phyloP scores from a whole-genome alignment of 2,329 filamentous ascomycete genomes.

The Xylaria sp. region DNA sequence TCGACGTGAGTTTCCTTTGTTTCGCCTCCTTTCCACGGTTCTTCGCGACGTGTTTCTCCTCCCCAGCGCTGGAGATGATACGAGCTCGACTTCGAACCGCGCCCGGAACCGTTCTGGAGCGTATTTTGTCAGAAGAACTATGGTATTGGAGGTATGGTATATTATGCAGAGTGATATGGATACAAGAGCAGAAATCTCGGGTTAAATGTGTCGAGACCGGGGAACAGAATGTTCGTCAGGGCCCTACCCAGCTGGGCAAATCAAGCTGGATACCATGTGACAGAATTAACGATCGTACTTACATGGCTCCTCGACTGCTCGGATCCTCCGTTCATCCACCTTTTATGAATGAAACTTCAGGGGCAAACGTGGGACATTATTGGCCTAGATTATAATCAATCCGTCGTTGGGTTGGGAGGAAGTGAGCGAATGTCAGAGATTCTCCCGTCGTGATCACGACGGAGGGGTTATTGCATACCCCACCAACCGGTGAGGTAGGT shows the following conservation, averaged over 20 bases:
- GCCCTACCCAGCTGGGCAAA: neutral
- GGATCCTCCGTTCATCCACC: conserved; percentile 16
- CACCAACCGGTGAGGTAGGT: conserved; percentile 13
- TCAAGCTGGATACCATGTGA: neutral
- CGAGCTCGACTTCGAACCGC: conserved; percentile 22
- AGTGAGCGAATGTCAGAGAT: neutral
- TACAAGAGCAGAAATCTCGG: neutral
- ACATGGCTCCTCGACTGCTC: conserved; percentile 11
- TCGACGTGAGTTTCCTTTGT: conserved; percentile 4
- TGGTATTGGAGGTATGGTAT: neutral
- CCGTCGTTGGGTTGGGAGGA: neutral
- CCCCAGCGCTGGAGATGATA: conserved; percentile 31
- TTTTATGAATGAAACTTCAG: conserved; percentile 15
- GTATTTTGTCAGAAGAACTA: conserved; percentile 2
- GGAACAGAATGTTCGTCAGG: neutral
- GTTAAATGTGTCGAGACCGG: neutral
- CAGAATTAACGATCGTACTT: conserved; percentile 8
- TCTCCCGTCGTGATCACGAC: conserved; percentile 19
- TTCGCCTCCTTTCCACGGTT: conserved; percentile 19
- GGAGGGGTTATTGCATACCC: conserved; percentile 8
- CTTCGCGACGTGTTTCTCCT: conserved; percentile 19
- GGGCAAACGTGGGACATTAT: neutral
- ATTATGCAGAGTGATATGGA: neutral
- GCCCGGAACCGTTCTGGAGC: conserved; percentile 16
- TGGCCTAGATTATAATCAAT: neutral